Evolutionary conservation across 1,284 basidiomycete genomes (phyloP), one percentile per base, ranked within the genome.

Genomic region (Termitomyces sp.): DNA sequence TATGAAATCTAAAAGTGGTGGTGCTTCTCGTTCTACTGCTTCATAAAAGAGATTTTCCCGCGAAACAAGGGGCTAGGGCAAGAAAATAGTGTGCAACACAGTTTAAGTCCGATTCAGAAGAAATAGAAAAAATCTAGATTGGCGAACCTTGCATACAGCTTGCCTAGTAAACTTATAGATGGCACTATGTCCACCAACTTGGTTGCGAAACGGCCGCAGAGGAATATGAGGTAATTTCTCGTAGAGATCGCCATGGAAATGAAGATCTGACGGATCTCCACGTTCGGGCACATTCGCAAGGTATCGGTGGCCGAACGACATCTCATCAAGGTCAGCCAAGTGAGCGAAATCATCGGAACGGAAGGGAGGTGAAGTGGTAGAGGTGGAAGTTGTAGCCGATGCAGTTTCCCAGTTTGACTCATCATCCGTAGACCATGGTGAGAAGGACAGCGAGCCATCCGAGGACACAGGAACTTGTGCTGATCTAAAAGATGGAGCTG

Each of bases 31-130:
- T 70, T 99, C 96, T 17, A 98, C 92, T 1, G 94, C 86, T 70
- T 99, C 96, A 69, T 99, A 99, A 68, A 99, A 98, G 49, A 98
- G 78, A 68, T 99, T 99, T 73, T 99, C 96, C 49, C 94, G 84
- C 19, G 92, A 94, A 13, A 98, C 94, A 8, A 99, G 83, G 17
- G 96, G 96, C 93, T 96, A 68, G 38, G 45, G 42, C 58, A 54
- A 53, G 26, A 46, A 55, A 57, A 50, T 63, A 52, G 49, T 44
- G 55, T 45, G 51, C 60, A 57, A 68, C 54, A 60, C 44, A 59
- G 59, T 49, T 58, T 57, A 57, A 63, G 57, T 58, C 62, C 63
- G 59, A 59, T 55, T 55, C 40, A 56, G 46, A 46, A 51, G 44
- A 55, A 49, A 40, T 36, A 50, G 41, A 40, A 55, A 58, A 58